Conservation (phyloP, 164 flowering plant genomes). For the Vitis amurensis region DNA sequence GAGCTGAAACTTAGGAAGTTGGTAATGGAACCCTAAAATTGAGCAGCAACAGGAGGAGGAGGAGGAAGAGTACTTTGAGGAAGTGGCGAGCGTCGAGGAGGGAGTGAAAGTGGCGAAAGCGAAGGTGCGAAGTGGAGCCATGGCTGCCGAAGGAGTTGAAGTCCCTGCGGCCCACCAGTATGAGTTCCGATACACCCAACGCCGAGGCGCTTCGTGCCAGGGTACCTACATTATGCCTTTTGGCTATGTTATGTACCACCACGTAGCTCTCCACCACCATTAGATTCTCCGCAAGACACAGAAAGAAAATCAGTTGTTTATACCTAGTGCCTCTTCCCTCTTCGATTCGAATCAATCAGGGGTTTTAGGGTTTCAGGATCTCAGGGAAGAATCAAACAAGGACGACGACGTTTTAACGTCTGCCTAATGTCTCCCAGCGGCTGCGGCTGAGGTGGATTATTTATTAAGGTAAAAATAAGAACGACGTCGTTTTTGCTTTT, state of each 20-base stretch:
- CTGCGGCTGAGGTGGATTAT: no score
- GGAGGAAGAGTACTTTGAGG: constrained; percentile 52
- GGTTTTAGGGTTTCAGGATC: background rate
- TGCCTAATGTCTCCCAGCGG: no score
- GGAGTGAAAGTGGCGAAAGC: constrained; percentile 90
- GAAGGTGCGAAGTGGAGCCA: constrained; percentile 83
- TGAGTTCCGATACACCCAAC: constrained; percentile 85
- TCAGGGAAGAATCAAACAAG: no score
- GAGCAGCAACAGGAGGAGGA: background rate
- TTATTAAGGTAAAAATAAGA: no score
- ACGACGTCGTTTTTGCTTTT: no score
- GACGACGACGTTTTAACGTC: no score
- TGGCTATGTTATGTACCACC: constrained; percentile 93
- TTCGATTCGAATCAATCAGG: background rate
- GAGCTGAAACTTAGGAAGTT: no score
- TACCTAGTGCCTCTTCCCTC: background rate
- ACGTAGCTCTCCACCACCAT: constrained; percentile 63
- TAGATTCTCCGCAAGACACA: no score
- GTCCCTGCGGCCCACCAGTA: constrained; percentile 89
- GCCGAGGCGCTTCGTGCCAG: constrained; percentile 94
- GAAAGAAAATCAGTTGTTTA: background rate
- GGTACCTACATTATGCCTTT: constrained; percentile 95
- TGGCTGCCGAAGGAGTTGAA: constrained; percentile 98
- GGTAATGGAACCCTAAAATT: background rate
- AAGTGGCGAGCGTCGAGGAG: constrained; percentile 69